These are phyloP conservation scores for Wickerhamomyces pijperi DNA, from an alignment of 805 yeast genomes.

Conservation along the genomic window DNA sequence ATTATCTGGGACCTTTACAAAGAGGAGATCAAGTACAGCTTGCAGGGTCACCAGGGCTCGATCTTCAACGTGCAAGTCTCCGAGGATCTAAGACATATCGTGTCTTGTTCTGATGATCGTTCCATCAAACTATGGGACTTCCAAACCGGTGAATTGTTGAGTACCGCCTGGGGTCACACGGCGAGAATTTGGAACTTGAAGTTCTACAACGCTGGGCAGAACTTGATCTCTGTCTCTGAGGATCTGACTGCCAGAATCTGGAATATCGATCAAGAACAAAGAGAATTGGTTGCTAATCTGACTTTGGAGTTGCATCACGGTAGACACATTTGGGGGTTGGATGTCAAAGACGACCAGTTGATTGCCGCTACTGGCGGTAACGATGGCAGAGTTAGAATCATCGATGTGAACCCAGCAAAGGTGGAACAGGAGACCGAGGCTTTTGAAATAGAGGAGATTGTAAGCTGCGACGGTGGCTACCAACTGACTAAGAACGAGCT, in stretches of 20 bases:
- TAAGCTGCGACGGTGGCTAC: constrained; percentile 15
- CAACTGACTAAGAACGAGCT: constrained; percentile 35
- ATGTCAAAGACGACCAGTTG: constrained; percentile 31
- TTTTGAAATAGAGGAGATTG: constrained; percentile 25
- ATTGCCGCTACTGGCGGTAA: constrained; percentile 84
- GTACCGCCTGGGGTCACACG: constrained; percentile 93
- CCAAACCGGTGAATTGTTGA: constrained; percentile 41
- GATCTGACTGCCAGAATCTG: constrained; percentile 81
- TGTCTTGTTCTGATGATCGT: constrained; percentile 90
- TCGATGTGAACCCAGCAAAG: constrained; percentile 35
- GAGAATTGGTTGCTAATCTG: constrained; percentile 17
- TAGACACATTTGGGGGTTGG: constrained; percentile 80
- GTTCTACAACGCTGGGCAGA: constrained; percentile 32
- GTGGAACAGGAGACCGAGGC: constrained; percentile 18
- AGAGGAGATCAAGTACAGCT: constrained; percentile 34
- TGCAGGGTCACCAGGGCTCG: constrained; percentile 82
- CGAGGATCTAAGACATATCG: constrained; percentile 38
- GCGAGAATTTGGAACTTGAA: constrained; percentile 85
- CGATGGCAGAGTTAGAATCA: constrained; percentile 70
- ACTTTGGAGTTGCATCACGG: constrained; percentile 68
- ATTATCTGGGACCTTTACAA: constrained; percentile 58
- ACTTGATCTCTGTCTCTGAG: constrained; percentile 64
- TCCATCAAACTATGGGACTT: constrained; percentile 72
- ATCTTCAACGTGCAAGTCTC: constrained; percentile 73
- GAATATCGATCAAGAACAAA: constrained; percentile 29